phyloP scores from a whole-genome alignment of 192 early-diverging fungal genomes.

The Coemansia nantahalensis region DNA sequence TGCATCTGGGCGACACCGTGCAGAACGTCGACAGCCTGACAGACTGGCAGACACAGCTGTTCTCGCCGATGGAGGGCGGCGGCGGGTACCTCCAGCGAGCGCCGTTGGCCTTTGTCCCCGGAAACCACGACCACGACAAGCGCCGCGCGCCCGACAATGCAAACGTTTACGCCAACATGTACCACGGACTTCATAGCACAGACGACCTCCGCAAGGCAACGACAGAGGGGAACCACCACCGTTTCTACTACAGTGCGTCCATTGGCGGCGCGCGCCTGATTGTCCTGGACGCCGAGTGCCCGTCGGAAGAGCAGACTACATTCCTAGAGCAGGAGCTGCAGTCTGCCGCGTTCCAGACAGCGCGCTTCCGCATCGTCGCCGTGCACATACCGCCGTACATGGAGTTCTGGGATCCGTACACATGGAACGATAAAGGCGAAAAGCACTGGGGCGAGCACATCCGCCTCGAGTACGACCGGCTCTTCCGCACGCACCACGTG shows the following conservation, averaged over 20 bases:
- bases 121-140: conserved; percentile 73
- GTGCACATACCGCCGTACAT: conserved; percentile 74
- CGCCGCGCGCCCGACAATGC: conserved; percentile 50
- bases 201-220: conserved; percentile 13
- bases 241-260: conserved; percentile 39
- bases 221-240: conserved; percentile 31
- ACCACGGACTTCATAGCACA: conserved; percentile 31
- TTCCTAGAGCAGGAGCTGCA: conserved; percentile 62
- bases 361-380: conserved; percentile 62
- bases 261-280: conserved; percentile 63
- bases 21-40: conserved; percentile 57
- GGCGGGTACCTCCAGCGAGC: conserved; percentile 54
- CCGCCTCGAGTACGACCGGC: conserved; percentile 59
- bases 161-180: conserved; percentile 47
- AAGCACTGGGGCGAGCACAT: conserved; percentile 72
- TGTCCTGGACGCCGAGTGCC: conserved; percentile 67
- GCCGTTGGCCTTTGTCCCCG: conserved; percentile 68
- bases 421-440: conserved; percentile 65
- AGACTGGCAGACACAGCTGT: conserved; percentile 72
- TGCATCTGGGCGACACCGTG: conserved; percentile 72
- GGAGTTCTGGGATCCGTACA: conserved; percentile 71
- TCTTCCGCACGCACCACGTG: conserved; percentile 64
- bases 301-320: conserved; percentile 57
- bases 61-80: conserved; percentile 60
- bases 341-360: conserved; percentile 53